phyloP scores from a whole-genome alignment of 2,329 filamentous ascomycete genomes.

The Coniochaeta hoffmannii region DNA sequence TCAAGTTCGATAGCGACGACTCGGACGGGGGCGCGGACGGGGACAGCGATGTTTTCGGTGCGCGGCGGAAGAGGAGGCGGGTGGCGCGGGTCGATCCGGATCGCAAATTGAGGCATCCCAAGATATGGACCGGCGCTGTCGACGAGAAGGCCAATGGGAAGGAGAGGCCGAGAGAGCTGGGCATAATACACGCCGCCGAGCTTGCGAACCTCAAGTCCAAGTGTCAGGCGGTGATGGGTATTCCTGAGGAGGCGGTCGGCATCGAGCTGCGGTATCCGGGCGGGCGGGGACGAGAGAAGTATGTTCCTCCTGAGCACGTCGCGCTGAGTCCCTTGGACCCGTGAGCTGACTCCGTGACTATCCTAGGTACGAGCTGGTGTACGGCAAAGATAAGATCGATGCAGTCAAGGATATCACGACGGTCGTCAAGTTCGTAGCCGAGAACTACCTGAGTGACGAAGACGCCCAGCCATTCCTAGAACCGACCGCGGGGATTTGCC shows the following conservation, averaged over 20 bases:
- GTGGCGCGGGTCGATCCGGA: conserved; percentile 34
- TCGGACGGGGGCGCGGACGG: conserved; percentile 33
- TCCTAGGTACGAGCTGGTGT: conserved; percentile 63
- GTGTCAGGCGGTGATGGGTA: conserved; percentile 42
- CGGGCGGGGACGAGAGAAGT: conserved; percentile 24
- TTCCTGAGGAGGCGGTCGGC: conserved; percentile 43
- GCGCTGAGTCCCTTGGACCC: neutral
- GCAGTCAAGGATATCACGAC: conserved; percentile 66
- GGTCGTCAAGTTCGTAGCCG: conserved; percentile 61
- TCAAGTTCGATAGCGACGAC: conserved; percentile 40
- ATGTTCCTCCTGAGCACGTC: conserved; percentile 5
- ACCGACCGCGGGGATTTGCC: conserved; percentile 65
- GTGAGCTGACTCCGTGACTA: conserved; percentile 9
- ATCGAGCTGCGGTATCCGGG: conserved; percentile 83
- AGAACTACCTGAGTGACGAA: conserved; percentile 69
- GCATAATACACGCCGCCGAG: conserved; percentile 52
- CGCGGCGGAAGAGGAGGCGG: conserved; percentile 40
- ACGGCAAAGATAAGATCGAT: conserved; percentile 72
- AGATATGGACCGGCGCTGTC: conserved; percentile 10
- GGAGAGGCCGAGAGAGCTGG: conserved; percentile 29
- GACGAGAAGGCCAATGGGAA: conserved; percentile 27
- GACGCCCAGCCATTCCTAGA: conserved; percentile 63
- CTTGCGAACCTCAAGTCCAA: conserved; percentile 44
- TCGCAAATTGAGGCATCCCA: conserved; percentile 36
- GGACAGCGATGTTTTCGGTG: conserved; percentile 42